Conservation (phyloP, 2,329 filamentous ascomycete species). For the Rosellinia necatrix region DNA sequence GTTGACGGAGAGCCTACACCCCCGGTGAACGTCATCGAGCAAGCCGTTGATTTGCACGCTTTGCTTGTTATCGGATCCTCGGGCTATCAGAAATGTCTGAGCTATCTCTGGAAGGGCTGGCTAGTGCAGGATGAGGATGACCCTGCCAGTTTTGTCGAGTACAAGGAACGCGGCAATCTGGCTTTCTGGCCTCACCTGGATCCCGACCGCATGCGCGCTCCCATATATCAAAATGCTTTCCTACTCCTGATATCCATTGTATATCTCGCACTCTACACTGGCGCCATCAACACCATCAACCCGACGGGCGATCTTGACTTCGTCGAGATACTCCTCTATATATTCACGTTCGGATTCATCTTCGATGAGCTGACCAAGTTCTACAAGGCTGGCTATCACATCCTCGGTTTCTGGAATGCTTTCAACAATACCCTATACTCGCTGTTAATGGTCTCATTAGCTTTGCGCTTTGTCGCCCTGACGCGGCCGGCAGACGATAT, state of each 20-base stretch:
- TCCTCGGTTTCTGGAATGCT: constrained; percentile 95
- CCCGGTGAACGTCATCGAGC: constrained; percentile 88
- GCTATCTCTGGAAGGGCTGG: constrained; percentile 94
- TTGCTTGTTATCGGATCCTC: constrained; percentile 86
- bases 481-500: constrained; percentile 57
- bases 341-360: constrained; percentile 90
- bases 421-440: constrained; percentile 87
- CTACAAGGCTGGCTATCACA: constrained; percentile 90
- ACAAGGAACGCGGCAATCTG: constrained; percentile 78
- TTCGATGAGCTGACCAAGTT: constrained; percentile 87
- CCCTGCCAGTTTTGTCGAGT: constrained; percentile 86
- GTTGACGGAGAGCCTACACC: constrained; percentile 71
- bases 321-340: constrained; percentile 82
- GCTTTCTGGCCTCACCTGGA: constrained; percentile 83
- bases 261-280: constrained; percentile 84
- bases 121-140: constrained; percentile 94
- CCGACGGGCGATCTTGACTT: constrained; percentile 79
- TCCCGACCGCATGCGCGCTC: constrained; percentile 91
- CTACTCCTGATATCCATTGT: constrained; percentile 84
- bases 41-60: constrained; percentile 90
- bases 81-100: constrained; percentile 95
- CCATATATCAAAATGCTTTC: constrained; percentile 87
- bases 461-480: constrained; percentile 78
- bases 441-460: constrained; percentile 77
- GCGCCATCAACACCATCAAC: constrained; percentile 94